A percentile compares a stretch with the other conserved stretches of the same genome.
phyloP scores from a whole-genome alignment of 2,329 filamentous ascomycete species.

The Aspergillus bombycis region DNA sequence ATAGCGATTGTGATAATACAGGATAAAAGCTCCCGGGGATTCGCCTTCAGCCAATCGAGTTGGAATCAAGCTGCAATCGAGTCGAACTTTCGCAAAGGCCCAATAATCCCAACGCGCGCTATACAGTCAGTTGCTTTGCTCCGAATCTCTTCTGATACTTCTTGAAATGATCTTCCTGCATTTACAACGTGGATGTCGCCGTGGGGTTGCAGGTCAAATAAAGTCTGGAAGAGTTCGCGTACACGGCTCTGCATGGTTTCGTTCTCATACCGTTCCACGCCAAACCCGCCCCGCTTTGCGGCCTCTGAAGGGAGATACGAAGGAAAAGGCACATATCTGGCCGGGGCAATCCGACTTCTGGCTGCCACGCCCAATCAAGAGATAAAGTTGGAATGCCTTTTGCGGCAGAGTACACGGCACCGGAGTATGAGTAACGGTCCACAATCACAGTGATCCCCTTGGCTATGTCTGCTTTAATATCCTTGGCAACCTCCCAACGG shows the following conservation, averaged over 20 bases:
- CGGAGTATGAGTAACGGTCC: constrained; percentile 94
- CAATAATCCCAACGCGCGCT: constrained; percentile 34
- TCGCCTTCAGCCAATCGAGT: not conserved
- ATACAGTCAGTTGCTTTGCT: constrained; percentile 33
- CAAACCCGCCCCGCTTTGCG: constrained; percentile 79
- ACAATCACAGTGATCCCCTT: constrained; percentile 76
- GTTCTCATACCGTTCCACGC: constrained; percentile 85
- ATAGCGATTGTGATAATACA: constrained; percentile 58
- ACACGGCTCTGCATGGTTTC: constrained; percentile 80
- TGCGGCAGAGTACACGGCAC: constrained; percentile 88
- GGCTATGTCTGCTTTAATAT: constrained; percentile 54
- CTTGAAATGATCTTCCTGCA: constrained; percentile 55
- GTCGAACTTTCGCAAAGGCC: constrained; percentile 40
- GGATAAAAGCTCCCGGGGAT: constrained; percentile 34
- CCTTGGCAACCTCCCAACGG: constrained; percentile 70
- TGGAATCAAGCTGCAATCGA: constrained; percentile 24
- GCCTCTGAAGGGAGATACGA: constrained; percentile 75
- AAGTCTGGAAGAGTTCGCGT: constrained; percentile 67
- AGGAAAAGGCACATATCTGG: constrained; percentile 89
- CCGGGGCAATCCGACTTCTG: constrained; percentile 82
- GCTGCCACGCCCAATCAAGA: constrained; percentile 78
- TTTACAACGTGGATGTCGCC: constrained; percentile 59
- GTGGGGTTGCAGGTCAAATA: constrained; percentile 53
- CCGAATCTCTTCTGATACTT: constrained; percentile 52
- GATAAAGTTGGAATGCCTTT: constrained; percentile 73